Evolutionary conservation across 176 grass and related monocot genomes (phyloP).

Genomic region (Musa beccarii): DNA sequence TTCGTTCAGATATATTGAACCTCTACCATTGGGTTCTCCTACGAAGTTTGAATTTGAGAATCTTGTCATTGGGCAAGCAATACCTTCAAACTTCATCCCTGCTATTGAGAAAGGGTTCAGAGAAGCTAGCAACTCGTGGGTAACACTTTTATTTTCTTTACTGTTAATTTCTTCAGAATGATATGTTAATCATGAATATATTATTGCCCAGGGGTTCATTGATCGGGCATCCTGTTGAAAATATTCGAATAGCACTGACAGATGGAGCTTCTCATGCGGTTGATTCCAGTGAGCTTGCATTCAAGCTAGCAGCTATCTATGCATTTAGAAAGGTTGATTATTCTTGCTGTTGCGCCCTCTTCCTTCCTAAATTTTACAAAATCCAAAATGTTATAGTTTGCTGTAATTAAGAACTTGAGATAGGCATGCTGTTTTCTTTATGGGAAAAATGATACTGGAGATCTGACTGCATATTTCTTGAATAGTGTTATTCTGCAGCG

Average conservation of each 20-base stretch:
- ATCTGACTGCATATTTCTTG: constrained; percentile 14
- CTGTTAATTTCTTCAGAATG: constrained; percentile 12
- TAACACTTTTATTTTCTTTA: constrained; percentile 15
- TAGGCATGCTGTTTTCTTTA: neutral
- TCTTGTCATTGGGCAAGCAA: constrained; percentile 79
- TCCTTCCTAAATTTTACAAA: neutral
- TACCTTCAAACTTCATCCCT: constrained; percentile 87
- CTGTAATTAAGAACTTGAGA: neutral
- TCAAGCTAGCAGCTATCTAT: constrained; percentile 94
- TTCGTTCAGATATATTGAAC: constrained; percentile 70
- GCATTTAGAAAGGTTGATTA: constrained; percentile 83
- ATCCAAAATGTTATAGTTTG: neutral
- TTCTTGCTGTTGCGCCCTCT: constrained; percentile 9
- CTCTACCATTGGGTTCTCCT: constrained; percentile 55
- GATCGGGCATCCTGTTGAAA: constrained; percentile 89
- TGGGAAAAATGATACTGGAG: neutral
- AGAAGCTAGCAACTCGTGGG: constrained; percentile 95
- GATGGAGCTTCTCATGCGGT: constrained; percentile 92
- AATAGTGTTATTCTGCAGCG: constrained; percentile 74
- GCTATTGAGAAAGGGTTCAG: constrained; percentile 95
- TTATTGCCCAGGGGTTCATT: constrained; percentile 56
- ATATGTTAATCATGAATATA: constrained; percentile 19
- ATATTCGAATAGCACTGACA: constrained; percentile 67
- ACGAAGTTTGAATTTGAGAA: constrained; percentile 96
- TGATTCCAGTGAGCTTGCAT: constrained; percentile 98